Percentiles rank a stretch among this genome's conserved stretches.
Evolutionary conservation across 2,329 filamentous ascomycete species (phyloP).

Genomic region (Talaromyces funiculosus): DNA sequence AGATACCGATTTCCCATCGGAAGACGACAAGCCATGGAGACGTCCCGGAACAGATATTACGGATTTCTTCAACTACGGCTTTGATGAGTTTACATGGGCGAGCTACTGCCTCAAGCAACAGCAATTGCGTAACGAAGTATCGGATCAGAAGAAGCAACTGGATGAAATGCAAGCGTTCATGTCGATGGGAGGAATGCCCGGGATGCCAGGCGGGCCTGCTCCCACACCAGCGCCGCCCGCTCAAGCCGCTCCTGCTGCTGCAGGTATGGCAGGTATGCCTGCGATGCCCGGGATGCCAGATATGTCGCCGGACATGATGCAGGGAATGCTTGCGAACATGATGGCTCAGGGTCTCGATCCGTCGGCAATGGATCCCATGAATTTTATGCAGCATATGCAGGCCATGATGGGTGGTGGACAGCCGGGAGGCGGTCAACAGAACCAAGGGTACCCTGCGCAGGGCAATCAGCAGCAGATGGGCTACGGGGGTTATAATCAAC

Average conservation of each 20-base stretch:
- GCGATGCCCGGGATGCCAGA: conserved; percentile 44
- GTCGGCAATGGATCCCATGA: conserved; percentile 48
- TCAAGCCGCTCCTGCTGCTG: conserved; percentile 22
- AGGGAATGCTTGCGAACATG: conserved; percentile 53
- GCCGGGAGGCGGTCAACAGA: conserved; percentile 32
- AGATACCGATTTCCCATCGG: conserved; percentile 64
- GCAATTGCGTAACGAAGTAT: conserved; percentile 67
- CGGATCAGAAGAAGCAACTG: conserved; percentile 68
- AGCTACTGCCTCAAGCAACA: conserved; percentile 89
- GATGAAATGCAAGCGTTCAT: conserved; percentile 59
- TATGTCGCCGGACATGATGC: conserved; percentile 53
- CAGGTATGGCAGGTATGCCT: conserved; percentile 28
- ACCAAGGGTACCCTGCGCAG: conserved; percentile 30
- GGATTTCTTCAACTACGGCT: conserved; percentile 99
- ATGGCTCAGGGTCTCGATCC: conserved; percentile 51
- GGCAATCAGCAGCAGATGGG: conserved; percentile 39
- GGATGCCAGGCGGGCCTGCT: conserved; percentile 34
- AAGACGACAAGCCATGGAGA: conserved; percentile 86
- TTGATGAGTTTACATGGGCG: conserved; percentile 97
- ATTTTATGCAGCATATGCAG: conserved; percentile 51
- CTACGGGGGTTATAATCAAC: conserved; percentile 38
- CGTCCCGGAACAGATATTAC: conserved; percentile 89
- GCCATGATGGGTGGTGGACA: conserved; percentile 44
- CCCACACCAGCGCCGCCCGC: conserved; percentile 23
- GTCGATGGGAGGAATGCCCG: conserved; percentile 43